Percentiles rank a stretch among this genome's conserved stretches.
Evolutionary conservation across 345 rosid species (phyloP).

Genomic region (Rhizophora apiculata): DNA sequence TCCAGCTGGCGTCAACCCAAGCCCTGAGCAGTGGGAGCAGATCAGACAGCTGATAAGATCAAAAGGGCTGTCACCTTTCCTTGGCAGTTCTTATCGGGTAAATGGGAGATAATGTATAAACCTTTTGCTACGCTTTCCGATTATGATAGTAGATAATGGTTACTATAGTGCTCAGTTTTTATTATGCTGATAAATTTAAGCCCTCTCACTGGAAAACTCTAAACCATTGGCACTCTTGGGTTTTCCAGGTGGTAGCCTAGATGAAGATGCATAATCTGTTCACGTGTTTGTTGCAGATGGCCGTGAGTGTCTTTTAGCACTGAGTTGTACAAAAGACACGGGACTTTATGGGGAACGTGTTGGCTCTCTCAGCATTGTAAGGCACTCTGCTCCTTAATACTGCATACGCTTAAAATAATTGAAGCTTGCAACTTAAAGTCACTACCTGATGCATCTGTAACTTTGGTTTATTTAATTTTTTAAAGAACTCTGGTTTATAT

Average conservation of each 20-base stretch:
- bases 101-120: neutral
- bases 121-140: neutral
- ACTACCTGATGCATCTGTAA: no score
- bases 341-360: slow-evolving; percentile 61
- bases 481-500: no score
- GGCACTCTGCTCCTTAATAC: slow-evolving; percentile 6
- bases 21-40: slow-evolving; percentile 21
- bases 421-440: neutral
- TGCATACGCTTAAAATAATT: slow-evolving; percentile 1
- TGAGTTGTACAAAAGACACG: slow-evolving; percentile 50
- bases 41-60: slow-evolving; percentile 24
- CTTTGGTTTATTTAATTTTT: no score
- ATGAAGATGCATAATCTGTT: slow-evolving; percentile 47
- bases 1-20: slow-evolving; percentile 97
- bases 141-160: neutral
- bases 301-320: slow-evolving; percentile 48
- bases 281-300: slow-evolving; percentile 53
- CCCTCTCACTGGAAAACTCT: neutral
- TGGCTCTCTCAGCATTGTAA: slow-evolving; percentile 54
- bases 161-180: neutral
- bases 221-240: slow-evolving; percentile 25
- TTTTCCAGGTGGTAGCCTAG: slow-evolving; percentile 40
- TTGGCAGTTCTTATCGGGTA: slow-evolving; percentile 25
- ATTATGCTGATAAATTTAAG: neutral
- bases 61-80: slow-evolving; percentile 15